A percentile compares a stretch with the other conserved stretches of the same genome.
Evolutionary conservation across 140 eudicot genomes (phyloP).

Genomic region (Bidens hawaiensis): DNA sequence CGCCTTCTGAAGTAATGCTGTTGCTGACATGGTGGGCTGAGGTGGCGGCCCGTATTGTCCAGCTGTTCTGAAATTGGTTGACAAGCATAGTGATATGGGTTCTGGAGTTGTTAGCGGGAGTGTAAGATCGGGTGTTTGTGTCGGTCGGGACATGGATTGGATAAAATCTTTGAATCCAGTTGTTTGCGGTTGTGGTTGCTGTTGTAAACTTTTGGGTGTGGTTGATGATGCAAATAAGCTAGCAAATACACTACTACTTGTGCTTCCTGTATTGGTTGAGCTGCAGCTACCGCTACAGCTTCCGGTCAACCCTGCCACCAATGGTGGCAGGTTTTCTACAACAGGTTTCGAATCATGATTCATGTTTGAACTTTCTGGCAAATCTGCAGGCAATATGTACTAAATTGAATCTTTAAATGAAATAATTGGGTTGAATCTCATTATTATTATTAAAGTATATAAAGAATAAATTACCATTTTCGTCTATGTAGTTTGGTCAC

Average conservation of each 20-base stretch:
- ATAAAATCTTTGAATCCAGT: slow-evolving; percentile 50
- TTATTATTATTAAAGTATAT: not conserved
- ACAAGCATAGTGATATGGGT: slow-evolving; percentile 71
- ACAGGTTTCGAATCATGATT: slow-evolving; percentile 26
- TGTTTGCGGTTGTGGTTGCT: slow-evolving; percentile 40
- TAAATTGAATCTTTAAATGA: slow-evolving; percentile 9
- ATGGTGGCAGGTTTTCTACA: slow-evolving; percentile 38
- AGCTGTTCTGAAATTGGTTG: slow-evolving; percentile 65
- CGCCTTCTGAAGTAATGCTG: slow-evolving; percentile 91
- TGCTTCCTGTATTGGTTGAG: slow-evolving; percentile 65
- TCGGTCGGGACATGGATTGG: slow-evolving; percentile 40
- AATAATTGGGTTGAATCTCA: slow-evolving; percentile 6
- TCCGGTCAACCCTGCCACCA: slow-evolving; percentile 39
- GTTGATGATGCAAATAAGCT: slow-evolving; percentile 89
- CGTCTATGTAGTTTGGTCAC: too few relatives aligned
- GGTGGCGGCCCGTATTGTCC: slow-evolving; percentile 77
- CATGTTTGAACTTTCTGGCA: slow-evolving; percentile 43
- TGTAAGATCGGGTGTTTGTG: slow-evolving; percentile 32
- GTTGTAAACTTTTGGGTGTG: slow-evolving; percentile 48
- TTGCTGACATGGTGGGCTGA: slow-evolving; percentile 93
- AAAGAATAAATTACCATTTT: not conserved
- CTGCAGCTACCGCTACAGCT: slow-evolving; percentile 53
- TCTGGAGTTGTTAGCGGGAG: slow-evolving; percentile 47
- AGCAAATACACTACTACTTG: slow-evolving; percentile 75
- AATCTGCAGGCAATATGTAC: slow-evolving; percentile 37